Percentiles rank a stretch among this genome's conserved stretches.
These are phyloP conservation scores for Melastoma malabathricum DNA, from an alignment of 345 rosid species.

Conservation along the genomic window DNA sequence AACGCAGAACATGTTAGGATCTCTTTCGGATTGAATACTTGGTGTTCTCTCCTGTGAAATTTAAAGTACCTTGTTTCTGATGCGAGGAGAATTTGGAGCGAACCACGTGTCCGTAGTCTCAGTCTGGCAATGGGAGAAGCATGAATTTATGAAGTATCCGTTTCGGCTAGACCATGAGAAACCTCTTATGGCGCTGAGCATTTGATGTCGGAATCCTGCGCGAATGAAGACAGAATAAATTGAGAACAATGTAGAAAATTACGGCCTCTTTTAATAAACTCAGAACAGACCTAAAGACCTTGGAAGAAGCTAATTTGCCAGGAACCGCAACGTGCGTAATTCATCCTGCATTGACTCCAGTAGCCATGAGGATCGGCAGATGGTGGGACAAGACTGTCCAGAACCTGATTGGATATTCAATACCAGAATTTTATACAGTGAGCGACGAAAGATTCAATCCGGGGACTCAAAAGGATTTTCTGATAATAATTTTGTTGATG, in stretches of 20 bases:
- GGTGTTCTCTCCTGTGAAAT: background rate
- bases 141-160: constrained; percentile 39
- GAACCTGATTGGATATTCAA: constrained; percentile 21
- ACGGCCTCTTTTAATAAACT: background rate
- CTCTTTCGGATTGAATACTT: no score
- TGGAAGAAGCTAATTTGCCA: constrained; percentile 30
- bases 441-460: no score
- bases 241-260: background rate
- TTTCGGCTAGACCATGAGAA: constrained; percentile 26
- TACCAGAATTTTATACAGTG: no score
- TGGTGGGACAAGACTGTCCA: constrained; percentile 40
- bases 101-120: constrained; percentile 53
- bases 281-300: constrained; percentile 13
- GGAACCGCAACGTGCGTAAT: constrained; percentile 21
- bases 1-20: background rate
- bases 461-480: no score
- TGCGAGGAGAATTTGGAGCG: constrained; percentile 24
- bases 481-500: background rate
- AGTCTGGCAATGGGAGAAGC: constrained; percentile 47
- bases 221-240: no score
- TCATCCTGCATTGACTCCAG: constrained; percentile 34
- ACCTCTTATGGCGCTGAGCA: constrained; percentile 25
- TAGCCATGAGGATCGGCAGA: constrained; percentile 35
- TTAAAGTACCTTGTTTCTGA: constrained; percentile 27
- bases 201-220: constrained; percentile 37